Conservation (phyloP, 1,284 basidiomycete genomes). For the Ceratobasidium sp. region DNA sequence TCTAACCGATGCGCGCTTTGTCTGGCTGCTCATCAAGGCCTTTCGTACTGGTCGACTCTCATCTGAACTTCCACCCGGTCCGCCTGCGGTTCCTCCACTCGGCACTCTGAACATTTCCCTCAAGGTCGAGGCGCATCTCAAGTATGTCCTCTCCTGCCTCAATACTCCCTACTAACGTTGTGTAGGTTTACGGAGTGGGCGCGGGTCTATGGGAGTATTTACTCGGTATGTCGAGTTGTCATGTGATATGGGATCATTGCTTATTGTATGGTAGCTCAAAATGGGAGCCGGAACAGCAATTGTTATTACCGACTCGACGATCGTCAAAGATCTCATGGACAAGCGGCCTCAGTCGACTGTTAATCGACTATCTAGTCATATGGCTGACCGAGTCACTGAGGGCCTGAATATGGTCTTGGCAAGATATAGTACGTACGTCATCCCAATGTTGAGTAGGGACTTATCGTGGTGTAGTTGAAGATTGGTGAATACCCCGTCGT, state of each 20-base stretch:
- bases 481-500: constrained; percentile 49
- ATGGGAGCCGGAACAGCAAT: constrained; percentile 44
- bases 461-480: constrained; percentile 39
- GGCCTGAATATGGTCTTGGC: constrained; percentile 44
- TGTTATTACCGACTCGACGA: constrained; percentile 45
- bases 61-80: constrained; percentile 47
- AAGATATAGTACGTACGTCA: constrained; percentile 43
- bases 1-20: background rate
- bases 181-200: constrained; percentile 47
- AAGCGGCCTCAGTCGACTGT: constrained; percentile 39
- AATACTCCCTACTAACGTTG: background rate
- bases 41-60: constrained; percentile 41
- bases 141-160: constrained; percentile 41
- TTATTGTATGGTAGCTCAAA: constrained; percentile 42
- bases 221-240: constrained; percentile 38
- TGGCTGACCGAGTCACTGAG: constrained; percentile 42
- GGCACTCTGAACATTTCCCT: constrained; percentile 49
- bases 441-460: background rate
- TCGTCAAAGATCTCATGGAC: constrained; percentile 47
- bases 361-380: constrained; percentile 41
- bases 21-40: constrained; percentile 4
- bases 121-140: constrained; percentile 43
- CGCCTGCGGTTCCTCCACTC: constrained; percentile 48
- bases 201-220: constrained; percentile 45
- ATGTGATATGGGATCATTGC: background rate